Evolutionary conservation across 179 eudicot genomes (phyloP), one percentile per base, ranked within the genome.

Genomic region (Sideroxylon spinosum): DNA sequence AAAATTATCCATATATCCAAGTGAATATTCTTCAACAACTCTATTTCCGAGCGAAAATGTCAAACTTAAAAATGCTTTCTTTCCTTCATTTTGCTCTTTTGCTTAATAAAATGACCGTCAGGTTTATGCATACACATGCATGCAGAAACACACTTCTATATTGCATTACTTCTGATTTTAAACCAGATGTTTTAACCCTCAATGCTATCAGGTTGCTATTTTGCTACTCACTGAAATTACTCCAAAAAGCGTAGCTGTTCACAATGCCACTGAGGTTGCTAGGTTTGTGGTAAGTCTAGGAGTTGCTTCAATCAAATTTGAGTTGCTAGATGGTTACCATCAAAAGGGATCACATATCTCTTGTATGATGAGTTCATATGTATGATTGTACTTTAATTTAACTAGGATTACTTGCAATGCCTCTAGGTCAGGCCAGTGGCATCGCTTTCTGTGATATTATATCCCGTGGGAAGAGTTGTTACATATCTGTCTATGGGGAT

Each of bases 191-290:
- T 37, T 80, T 49, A 49, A 64, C 29, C 65, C 75, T 80, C 56
- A 14, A 55, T 84, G 65, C 73, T 76, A 75, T 78, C 92, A 95
- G 98, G 99, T 95, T 75, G 93, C 91, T 56, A 75, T 95, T 82
- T 89, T 95, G 91, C 99, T 95, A 48, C 97, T 95, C 68, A 95
- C 99, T 78, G 99, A 95, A 87, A 95, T 95, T 80, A 95, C 99
- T 76, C 99, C 99, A 71, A 93, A 95, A 89, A 95, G 99, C 85
- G 89, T 95, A 71, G 99, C 99, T 77, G 99, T 95, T 82, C 97
- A 95, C 79, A 85, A 95, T 88, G 97, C 98, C 57, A 93, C 99
- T 17, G 95, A 93, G 79, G 99, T 95, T 79, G 99, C 92, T 71
- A 92, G 99, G 83, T 74, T 92, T 86, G 99, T 95, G 99, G 99